phyloP scores from a whole-genome alignment of 2,329 filamentous ascomycete genomes.

The Sporothrix pseudoabietina region DNA sequence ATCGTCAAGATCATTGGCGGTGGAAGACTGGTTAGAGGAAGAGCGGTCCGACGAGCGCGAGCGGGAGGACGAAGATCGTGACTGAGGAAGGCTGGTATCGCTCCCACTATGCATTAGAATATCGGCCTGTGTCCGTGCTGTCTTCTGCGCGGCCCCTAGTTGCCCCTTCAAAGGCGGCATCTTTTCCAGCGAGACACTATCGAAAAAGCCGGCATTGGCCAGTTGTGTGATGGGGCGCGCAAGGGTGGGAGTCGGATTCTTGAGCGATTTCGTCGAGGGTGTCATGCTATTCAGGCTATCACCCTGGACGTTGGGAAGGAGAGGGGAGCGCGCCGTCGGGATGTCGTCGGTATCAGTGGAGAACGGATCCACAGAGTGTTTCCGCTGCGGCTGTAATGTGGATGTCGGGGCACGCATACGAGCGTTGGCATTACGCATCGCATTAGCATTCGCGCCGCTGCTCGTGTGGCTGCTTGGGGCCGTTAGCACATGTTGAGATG shows the following conservation, averaged over 20 bases:
- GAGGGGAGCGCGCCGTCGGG: slow-evolving; percentile 40
- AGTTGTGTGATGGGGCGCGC: slow-evolving; percentile 43
- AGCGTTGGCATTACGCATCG: slow-evolving; percentile 42
- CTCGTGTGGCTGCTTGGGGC: background rate
- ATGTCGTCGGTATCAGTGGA: slow-evolving; percentile 41
- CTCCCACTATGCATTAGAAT: slow-evolving; percentile 33
- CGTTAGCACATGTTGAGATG: background rate
- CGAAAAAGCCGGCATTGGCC: slow-evolving; percentile 41
- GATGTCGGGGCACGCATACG: slow-evolving; percentile 40
- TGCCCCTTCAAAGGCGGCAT: slow-evolving; percentile 40
- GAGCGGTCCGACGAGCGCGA: slow-evolving; percentile 36
- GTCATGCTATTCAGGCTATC: slow-evolving; percentile 34
- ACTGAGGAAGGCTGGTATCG: slow-evolving; percentile 34
- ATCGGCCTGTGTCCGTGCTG: slow-evolving; percentile 35
- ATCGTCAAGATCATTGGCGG: background rate
- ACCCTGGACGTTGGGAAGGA: slow-evolving; percentile 33
- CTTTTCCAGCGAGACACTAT: slow-evolving; percentile 41
- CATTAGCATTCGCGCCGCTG: background rate
- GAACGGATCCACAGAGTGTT: slow-evolving; percentile 42
- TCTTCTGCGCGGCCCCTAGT: slow-evolving; percentile 32
- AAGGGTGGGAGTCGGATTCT: slow-evolving; percentile 36
- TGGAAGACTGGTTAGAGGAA: slow-evolving; percentile 34
- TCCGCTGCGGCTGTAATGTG: slow-evolving; percentile 40
- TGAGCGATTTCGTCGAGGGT: slow-evolving; percentile 35
- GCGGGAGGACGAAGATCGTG: slow-evolving; percentile 30